Conservation (phyloP, 148 eudicot genomes). For the Persicaria tinctoria region DNA sequence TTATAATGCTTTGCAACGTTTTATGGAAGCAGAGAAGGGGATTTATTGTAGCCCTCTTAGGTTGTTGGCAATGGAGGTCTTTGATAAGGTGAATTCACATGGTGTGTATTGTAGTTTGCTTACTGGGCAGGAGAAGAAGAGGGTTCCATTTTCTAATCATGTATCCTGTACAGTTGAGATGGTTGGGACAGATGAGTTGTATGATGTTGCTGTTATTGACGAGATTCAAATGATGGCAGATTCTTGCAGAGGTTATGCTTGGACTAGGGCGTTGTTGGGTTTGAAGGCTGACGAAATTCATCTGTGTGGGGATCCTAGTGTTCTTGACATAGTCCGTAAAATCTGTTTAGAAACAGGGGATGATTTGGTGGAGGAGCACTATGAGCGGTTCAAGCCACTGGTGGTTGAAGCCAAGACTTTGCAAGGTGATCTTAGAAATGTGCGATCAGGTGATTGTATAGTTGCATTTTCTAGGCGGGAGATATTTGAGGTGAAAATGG, state of each 20-base stretch:
- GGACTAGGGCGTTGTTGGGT: slow-evolving; percentile 97
- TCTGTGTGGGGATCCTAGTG: slow-evolving; percentile 96
- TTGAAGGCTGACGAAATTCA: slow-evolving; percentile 94
- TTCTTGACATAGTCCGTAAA: slow-evolving; percentile 63
- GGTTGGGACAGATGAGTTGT: slow-evolving; percentile 78
- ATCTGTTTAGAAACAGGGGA: slow-evolving; percentile 85
- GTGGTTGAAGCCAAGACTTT: slow-evolving; percentile 97
- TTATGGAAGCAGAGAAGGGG: slow-evolving; percentile 89
- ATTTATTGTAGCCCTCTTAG: slow-evolving; percentile 96
- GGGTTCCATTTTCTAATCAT: slow-evolving; percentile 75
- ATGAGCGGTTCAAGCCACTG: slow-evolving; percentile 82
- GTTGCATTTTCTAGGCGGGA: slow-evolving; percentile 98
- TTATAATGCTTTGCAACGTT: slow-evolving; percentile 80
- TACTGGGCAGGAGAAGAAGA: slow-evolving; percentile 91
- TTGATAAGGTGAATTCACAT: slow-evolving; percentile 69
- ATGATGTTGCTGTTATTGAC: slow-evolving; percentile 92
- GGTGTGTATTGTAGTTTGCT: slow-evolving; percentile 91
- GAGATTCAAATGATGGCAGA: slow-evolving; percentile 99
- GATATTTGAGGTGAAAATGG: slow-evolving; percentile 89
- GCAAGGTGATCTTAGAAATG: slow-evolving; percentile 70
- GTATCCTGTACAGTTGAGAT: slow-evolving; percentile 95
- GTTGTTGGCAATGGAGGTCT: slow-evolving; percentile 96
- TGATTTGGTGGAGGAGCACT: slow-evolving; percentile 69
- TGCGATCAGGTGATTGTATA: slow-evolving; percentile 87
- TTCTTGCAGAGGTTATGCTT: slow-evolving; percentile 68